These are phyloP conservation scores for Ustilago xerochloae DNA, from an alignment of 1,284 basidiomycete genomes.

Conservation along the genomic window DNA sequence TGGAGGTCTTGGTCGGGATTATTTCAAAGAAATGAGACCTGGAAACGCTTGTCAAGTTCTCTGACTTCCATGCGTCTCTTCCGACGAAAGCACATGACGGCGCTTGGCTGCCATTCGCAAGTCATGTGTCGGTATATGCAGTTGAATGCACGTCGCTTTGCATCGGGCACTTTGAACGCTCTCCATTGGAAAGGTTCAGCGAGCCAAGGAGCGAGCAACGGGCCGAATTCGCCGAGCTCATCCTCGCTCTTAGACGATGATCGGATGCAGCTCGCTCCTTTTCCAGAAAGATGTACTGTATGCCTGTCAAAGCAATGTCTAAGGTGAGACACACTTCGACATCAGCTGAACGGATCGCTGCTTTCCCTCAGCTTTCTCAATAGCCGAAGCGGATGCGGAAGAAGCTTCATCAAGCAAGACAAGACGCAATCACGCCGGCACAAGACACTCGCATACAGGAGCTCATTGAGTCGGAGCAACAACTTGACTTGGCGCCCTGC, in stretches of 20 bases:
- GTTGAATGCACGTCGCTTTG: not conserved
- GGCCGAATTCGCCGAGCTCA: not conserved
- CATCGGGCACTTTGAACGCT: not conserved
- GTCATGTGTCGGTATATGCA: not conserved
- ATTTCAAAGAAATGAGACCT: not conserved
- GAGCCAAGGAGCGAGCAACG: not conserved
- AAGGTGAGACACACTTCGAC: not conserved
- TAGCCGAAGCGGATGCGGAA: conserved; percentile 1
- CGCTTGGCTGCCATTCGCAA: not conserved
- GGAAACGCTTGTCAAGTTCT: no score
- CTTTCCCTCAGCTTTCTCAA: not conserved
- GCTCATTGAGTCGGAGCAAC: not conserved
- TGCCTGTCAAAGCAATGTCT: not conserved
- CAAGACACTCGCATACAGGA: not conserved
- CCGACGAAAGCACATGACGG: no score
- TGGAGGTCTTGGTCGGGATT: not conserved
- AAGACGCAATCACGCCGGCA: not conserved
- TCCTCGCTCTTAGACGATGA: not conserved
- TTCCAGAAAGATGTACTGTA: not conserved
- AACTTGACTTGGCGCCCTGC: not conserved
- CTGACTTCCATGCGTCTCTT: no score
- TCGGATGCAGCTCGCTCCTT: not conserved
- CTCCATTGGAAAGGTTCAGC: not conserved
- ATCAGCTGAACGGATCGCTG: not conserved
- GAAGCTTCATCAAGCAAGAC: not conserved